Evolutionary conservation across 441 rosid species (phyloP).

Genomic region (Populus hybrid): DNA sequence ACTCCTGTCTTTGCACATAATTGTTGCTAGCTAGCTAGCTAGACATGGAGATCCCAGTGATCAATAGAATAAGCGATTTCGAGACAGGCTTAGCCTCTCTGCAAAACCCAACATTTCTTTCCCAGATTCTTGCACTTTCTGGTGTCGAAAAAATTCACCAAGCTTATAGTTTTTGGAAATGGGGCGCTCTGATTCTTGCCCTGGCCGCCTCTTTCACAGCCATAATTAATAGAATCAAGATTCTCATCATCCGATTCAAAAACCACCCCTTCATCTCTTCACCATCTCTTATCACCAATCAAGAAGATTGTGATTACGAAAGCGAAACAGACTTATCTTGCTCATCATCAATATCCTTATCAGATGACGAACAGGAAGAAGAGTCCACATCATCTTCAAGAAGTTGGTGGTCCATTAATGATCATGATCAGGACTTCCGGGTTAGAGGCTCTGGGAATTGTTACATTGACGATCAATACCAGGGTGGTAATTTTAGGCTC

Average conservation of each 20-base stretch:
- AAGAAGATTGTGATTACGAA: constrained; percentile 30
- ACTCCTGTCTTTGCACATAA: neutral
- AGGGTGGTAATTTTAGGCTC: constrained; percentile 23
- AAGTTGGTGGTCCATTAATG: constrained; percentile 29
- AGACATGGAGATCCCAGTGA: constrained; percentile 56
- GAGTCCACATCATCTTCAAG: constrained; percentile 14
- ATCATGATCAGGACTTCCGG: constrained; percentile 29
- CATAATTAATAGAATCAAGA: constrained; percentile 42
- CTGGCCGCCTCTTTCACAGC: constrained; percentile 58
- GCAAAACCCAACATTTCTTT: constrained; percentile 44
- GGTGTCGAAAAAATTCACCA: constrained; percentile 31
- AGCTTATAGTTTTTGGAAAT: constrained; percentile 51
- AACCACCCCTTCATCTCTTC: constrained; percentile 21
- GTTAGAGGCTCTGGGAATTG: constrained; percentile 35
- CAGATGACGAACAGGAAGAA: constrained; percentile 26
- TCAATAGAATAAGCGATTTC: constrained; percentile 54
- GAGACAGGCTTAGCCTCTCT: constrained; percentile 45
- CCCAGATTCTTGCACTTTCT: constrained; percentile 37
- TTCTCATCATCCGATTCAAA: constrained; percentile 37
- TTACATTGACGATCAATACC: constrained; percentile 25
- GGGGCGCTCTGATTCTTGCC: constrained; percentile 61
- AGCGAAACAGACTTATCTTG: constrained; percentile 38
- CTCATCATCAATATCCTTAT: constrained; percentile 24
- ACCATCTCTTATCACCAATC: constrained; percentile 11
- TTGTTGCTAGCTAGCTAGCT: neutral